Evolutionary conservation across 2,329 filamentous ascomycete genomes (phyloP).

Genomic region (Exophiala sideris): DNA sequence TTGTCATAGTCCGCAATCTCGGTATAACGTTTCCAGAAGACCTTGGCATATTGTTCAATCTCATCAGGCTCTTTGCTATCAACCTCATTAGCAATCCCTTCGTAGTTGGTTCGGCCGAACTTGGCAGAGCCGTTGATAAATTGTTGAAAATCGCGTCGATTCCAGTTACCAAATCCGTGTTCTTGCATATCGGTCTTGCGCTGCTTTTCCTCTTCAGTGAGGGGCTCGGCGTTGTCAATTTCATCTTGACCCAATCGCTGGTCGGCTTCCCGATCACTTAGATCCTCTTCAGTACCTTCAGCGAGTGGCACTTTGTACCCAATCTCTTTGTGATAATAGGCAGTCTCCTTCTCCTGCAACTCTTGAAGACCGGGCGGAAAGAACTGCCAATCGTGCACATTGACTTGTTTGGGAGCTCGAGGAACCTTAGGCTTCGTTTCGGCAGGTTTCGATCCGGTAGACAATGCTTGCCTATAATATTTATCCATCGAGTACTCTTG

Average conservation of each 20-base stretch:
- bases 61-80: conserved; percentile 85
- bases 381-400: conserved; percentile 95
- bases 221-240: conserved; percentile 83
- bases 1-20: conserved; percentile 88
- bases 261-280: conserved; percentile 82
- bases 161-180: conserved; percentile 91
- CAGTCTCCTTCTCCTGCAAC: conserved; percentile 93
- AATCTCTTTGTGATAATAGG: conserved; percentile 93
- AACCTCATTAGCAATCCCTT: conserved; percentile 80
- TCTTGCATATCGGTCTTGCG: conserved; percentile 79
- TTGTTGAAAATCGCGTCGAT: conserved; percentile 94
- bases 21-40: conserved; percentile 93
- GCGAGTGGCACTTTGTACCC: conserved; percentile 88
- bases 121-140: conserved; percentile 95
- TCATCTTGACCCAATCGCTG: conserved; percentile 83
- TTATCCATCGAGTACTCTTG: conserved; percentile 98
- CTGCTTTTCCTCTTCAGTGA: conserved; percentile 84
- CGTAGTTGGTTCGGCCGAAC: conserved; percentile 82
- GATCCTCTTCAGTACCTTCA: conserved; percentile 82
- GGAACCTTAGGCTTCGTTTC: conserved; percentile 93
- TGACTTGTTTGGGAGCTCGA: conserved; percentile 87
- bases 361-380: conserved; percentile 81
- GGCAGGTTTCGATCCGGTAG: conserved; percentile 68
- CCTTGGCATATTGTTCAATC: conserved; percentile 81
- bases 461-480: conserved; percentile 90